Evolutionary conservation across 228 moss, liverwort and hornwort species (phyloP).

Genomic region (Sphagnum fallax): DNA sequence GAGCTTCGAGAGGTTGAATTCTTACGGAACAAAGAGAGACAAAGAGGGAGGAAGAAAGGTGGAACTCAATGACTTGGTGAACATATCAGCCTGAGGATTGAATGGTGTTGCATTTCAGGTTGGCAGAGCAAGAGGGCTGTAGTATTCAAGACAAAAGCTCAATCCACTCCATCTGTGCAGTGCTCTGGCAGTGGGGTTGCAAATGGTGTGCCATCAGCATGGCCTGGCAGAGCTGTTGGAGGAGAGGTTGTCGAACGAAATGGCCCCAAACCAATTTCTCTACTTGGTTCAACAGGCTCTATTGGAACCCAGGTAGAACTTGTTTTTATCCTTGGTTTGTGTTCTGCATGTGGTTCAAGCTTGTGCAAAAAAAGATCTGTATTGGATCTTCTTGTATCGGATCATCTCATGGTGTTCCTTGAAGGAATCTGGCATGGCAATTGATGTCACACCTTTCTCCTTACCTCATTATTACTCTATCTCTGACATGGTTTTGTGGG

Average conservation of each 20-base stretch:
- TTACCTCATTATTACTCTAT: no score
- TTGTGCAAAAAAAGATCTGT: no score
- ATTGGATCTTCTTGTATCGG: no score
- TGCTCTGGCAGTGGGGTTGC: constrained; percentile 9
- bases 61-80: neutral
- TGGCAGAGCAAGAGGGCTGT: constrained; percentile 29
- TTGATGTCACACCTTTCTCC: no score
- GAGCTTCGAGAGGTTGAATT: neutral
- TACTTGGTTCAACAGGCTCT: constrained; percentile 94
- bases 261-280: constrained; percentile 82
- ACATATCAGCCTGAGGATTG: neutral
- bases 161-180: neutral
- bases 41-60: neutral
- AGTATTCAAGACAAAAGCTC: neutral
- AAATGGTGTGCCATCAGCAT: constrained; percentile 69
- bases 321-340: neutral
- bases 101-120: constrained; percentile 8
- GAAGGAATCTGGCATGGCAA: no score
- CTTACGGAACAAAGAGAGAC: neutral
- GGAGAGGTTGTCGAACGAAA: constrained; percentile 39
- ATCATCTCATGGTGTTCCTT: no score
- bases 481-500: no score
- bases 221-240: constrained; percentile 80
- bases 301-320: constrained; percentile 81
- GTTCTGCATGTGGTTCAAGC: no score